phyloP scores from a whole-genome alignment of 768 basidiomycete species.

The Kwoniella newhampshirensis region DNA sequence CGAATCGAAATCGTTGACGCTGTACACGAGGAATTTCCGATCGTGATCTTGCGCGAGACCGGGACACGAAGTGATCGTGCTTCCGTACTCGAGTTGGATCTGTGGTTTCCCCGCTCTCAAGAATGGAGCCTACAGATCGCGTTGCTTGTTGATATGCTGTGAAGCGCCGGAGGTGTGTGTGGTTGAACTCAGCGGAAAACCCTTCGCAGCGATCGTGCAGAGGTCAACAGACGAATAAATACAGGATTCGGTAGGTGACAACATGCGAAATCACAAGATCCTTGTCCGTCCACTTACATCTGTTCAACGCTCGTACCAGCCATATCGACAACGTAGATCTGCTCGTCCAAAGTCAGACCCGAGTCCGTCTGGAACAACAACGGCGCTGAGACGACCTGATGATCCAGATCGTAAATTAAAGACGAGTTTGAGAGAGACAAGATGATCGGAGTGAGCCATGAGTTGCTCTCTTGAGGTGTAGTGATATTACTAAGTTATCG shows the following conservation, averaged over 20 bases:
- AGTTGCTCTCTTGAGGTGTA: too few species aligned
- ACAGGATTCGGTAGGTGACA: too few species aligned
- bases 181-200: neutral
- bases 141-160: slow-evolving; percentile 28
- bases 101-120: slow-evolving; percentile 38
- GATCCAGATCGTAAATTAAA: slow-evolving; percentile 17
- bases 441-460: too few species aligned
- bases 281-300: slow-evolving; percentile 11
- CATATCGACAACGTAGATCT: slow-evolving; percentile 15
- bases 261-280: too few species aligned
- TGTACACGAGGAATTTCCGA: slow-evolving; percentile 22
- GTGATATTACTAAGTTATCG: too few species aligned
- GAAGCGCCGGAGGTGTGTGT: too few species aligned
- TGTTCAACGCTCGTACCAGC: slow-evolving; percentile 11
- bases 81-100: slow-evolving; percentile 37
- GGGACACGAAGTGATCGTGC: slow-evolving; percentile 21
- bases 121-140: slow-evolving; percentile 34
- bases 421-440: neutral
- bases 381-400: slow-evolving; percentile 7
- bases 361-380: slow-evolving; percentile 2
- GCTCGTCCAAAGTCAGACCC: slow-evolving; percentile 4
- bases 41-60: slow-evolving; percentile 22
- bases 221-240: neutral
- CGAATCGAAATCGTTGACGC: slow-evolving; percentile 7
- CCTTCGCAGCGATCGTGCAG: neutral